phyloP scores from a whole-genome alignment of 2,329 filamentous ascomycete genomes.

The Magnaporthiopsis incrustans region DNA sequence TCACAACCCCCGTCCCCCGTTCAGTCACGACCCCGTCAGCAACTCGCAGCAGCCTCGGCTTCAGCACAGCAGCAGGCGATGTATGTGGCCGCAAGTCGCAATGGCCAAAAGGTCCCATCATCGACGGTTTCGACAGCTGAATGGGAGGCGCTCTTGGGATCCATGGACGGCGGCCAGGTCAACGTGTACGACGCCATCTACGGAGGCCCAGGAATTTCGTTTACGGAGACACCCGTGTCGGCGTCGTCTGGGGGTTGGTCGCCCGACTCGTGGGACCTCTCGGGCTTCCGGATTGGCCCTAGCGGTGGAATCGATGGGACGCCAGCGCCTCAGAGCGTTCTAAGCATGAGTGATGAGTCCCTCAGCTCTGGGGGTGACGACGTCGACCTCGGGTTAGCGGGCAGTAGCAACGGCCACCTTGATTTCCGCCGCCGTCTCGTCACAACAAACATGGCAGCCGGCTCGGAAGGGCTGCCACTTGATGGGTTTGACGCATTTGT shows the following conservation, averaged over 20 bases:
- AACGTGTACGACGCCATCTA: constrained; percentile 85
- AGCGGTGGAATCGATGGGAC: constrained; percentile 11
- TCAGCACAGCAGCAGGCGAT: constrained; percentile 21
- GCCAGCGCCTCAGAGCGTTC: constrained; percentile 40
- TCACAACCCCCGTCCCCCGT: constrained; percentile 42
- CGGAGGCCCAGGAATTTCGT: constrained; percentile 49
- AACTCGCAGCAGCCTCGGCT: constrained; percentile 23
- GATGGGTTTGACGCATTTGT: constrained; percentile 18
- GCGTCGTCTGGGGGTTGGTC: constrained; percentile 40
- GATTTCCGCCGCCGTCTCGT: neutral
- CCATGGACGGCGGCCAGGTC: constrained; percentile 68
- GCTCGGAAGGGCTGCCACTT: constrained; percentile 16
- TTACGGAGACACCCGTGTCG: constrained; percentile 37
- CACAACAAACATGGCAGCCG: neutral
- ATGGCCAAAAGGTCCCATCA: constrained; percentile 28
- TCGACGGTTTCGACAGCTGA: constrained; percentile 51
- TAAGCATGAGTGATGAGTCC: constrained; percentile 51
- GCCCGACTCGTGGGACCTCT: constrained; percentile 48
- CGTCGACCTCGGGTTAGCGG: constrained; percentile 29
- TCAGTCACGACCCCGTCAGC: constrained; percentile 31
- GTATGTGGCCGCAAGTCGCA: constrained; percentile 22
- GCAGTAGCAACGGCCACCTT: constrained; percentile 15
- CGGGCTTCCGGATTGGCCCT: constrained; percentile 41
- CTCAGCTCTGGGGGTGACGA: constrained; percentile 48
- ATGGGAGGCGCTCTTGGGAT: constrained; percentile 76